Conservation (phyloP, 495 filamentous ascomycete genomes). For the Saxophila tyrrhenica region DNA sequence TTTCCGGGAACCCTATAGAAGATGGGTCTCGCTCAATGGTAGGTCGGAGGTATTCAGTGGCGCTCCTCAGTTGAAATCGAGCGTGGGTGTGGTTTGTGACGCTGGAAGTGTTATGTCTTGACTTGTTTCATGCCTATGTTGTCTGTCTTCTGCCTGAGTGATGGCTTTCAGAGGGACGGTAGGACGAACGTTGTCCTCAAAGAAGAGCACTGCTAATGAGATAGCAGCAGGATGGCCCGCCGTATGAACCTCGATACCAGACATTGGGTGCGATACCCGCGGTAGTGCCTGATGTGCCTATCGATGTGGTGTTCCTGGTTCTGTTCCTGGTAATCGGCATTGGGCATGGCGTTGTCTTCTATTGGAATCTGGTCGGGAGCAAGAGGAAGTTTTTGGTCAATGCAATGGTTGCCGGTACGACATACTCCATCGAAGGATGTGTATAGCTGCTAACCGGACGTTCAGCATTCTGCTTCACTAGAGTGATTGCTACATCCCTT, state of each 20-base stretch:
- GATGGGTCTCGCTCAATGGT: too few relatives aligned
- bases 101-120: too few relatives aligned
- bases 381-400: constrained; percentile 36
- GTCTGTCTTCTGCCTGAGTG: neutral
- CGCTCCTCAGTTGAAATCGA: too few relatives aligned
- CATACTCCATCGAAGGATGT: too few relatives aligned
- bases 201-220: too few relatives aligned
- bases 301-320: constrained; percentile 25
- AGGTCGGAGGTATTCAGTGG: too few relatives aligned
- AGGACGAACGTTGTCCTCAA: too few relatives aligned
- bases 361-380: constrained; percentile 17
- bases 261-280: constrained; percentile 24
- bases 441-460: too few relatives aligned
- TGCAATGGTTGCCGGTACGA: constrained; percentile 42
- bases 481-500: constrained; percentile 23
- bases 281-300: constrained; percentile 26
- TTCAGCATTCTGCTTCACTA: constrained; percentile 32
- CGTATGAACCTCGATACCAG: constrained; percentile 26
- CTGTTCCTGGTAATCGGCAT: constrained; percentile 25
- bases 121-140: neutral
- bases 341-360: constrained; percentile 23
- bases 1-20: too few relatives aligned
- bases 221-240: constrained; percentile 16
- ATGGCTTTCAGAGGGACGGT: too few relatives aligned
- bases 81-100: too few relatives aligned